Conservation (phyloP, 495 filamentous ascomycete genomes). For the Cairneyella variabilis region DNA sequence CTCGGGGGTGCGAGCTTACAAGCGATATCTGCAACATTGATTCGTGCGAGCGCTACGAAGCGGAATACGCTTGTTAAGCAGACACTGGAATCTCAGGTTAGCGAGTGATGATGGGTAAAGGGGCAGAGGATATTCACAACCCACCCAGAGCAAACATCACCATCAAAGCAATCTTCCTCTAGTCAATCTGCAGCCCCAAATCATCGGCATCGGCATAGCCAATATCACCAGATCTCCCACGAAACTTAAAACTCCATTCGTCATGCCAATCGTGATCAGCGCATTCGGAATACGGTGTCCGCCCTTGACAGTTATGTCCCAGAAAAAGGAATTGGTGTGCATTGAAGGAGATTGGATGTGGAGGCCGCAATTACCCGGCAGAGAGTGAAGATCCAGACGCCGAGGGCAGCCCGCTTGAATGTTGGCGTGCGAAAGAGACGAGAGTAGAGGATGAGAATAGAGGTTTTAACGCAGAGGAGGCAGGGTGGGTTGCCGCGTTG, state of each 20-base stretch:
- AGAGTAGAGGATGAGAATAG: constrained; percentile 39
- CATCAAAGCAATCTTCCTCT: constrained; percentile 29
- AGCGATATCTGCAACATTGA: constrained; percentile 8
- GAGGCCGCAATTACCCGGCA: constrained; percentile 25
- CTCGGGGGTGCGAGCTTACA: not conserved
- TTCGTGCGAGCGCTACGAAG: constrained; percentile 5
- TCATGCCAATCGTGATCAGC: constrained; percentile 2
- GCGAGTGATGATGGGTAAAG: too few relatives aligned
- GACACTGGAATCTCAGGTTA: too few relatives aligned
- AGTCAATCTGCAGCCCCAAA: constrained; percentile 36
- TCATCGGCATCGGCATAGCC: constrained; percentile 36
- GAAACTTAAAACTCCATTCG: constrained; percentile 16
- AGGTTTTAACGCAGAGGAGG: constrained; percentile 33
- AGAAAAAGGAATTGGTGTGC: constrained; percentile 33
- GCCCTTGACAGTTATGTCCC: constrained; percentile 27
- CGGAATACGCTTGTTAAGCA: constrained; percentile 8
- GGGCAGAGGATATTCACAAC: too few relatives aligned
- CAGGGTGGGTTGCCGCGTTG: constrained; percentile 8
- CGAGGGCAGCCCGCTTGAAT: constrained; percentile 20
- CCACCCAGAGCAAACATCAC: constrained; percentile 31
- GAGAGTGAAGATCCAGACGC: constrained; percentile 7
- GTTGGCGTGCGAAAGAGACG: constrained; percentile 32
- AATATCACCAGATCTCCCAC: constrained; percentile 32
- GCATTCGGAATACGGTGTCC: constrained; percentile 28
- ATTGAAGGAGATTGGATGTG: constrained; percentile 30